Evolutionary conservation across 2,329 filamentous ascomycete species (phyloP).

Genomic region (Pestalotiopsis sp.): DNA sequence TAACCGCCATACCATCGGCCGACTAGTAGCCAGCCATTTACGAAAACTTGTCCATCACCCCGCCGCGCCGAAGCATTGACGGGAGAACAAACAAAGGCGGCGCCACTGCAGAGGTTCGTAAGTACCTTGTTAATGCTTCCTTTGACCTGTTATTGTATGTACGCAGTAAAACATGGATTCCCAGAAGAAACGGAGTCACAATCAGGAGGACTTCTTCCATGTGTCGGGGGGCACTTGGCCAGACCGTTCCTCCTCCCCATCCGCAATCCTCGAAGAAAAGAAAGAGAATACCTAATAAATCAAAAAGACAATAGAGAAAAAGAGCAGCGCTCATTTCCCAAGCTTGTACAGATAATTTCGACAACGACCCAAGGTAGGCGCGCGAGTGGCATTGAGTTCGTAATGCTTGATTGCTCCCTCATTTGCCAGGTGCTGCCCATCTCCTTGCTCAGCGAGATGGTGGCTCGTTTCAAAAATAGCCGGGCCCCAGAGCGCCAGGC

Average conservation of each 20-base stretch:
- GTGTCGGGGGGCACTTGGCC: no score
- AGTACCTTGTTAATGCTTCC: no score
- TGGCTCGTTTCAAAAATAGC: constrained; percentile 15
- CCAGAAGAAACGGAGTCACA: no score
- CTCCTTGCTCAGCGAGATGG: neutral
- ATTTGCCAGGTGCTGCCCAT: constrained; percentile 8
- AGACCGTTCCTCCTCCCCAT: no score
- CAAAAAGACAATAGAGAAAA: neutral
- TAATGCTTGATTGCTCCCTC: constrained; percentile 10
- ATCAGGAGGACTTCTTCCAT: no score
- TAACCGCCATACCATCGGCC: neutral
- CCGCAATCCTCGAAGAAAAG: neutral
- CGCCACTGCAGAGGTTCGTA: neutral
- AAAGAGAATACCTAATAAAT: neutral
- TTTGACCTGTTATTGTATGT: no score
- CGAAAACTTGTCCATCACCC: neutral
- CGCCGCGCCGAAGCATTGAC: neutral
- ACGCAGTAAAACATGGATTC: no score
- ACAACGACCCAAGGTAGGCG: neutral
- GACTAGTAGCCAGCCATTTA: neutral
- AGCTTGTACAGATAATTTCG: neutral
- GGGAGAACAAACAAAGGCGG: neutral
- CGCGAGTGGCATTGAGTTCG: constrained; percentile 12
- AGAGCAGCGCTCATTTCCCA: neutral
- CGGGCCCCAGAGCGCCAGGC: neutral